These are phyloP conservation scores for Capsicum baccatum DNA, from an alignment of 257 asterid genomes.

Conservation along the genomic window DNA sequence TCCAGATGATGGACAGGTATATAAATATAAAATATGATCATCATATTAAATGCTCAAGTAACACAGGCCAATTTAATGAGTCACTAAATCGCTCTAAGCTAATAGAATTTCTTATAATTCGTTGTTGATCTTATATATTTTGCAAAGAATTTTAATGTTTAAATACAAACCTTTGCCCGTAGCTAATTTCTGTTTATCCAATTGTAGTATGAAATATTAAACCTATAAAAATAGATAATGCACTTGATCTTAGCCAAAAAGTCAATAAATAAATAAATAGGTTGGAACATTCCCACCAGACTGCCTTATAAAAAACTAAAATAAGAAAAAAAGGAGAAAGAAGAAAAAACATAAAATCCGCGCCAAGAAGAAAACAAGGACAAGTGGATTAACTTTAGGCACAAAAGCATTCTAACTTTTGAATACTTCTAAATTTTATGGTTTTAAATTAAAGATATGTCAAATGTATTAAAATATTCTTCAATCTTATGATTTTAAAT, in stretches of 20 bases:
- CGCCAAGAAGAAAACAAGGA: background rate
- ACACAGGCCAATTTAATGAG: background rate
- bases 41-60: background rate
- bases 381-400: background rate
- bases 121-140: background rate
- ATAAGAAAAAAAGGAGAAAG: background rate
- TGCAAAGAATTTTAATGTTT: background rate
- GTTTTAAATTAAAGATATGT: too few relatives aligned
- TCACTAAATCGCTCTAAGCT: background rate
- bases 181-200: background rate
- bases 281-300: background rate
- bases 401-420: background rate
- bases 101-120: too few relatives aligned
- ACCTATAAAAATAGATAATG: background rate
- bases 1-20: constrained; percentile 81
- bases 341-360: background rate
- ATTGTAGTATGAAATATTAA: background rate
- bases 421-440: too few relatives aligned
- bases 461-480: too few relatives aligned
- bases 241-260: background rate
- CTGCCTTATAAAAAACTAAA: background rate
- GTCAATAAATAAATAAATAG: background rate
- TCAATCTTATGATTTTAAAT: too few relatives aligned
- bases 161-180: background rate
- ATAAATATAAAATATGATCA: background rate